Conservation (phyloP, 1,284 basidiomycete species). For the Erythrobasidium hasegawianum region DNA sequence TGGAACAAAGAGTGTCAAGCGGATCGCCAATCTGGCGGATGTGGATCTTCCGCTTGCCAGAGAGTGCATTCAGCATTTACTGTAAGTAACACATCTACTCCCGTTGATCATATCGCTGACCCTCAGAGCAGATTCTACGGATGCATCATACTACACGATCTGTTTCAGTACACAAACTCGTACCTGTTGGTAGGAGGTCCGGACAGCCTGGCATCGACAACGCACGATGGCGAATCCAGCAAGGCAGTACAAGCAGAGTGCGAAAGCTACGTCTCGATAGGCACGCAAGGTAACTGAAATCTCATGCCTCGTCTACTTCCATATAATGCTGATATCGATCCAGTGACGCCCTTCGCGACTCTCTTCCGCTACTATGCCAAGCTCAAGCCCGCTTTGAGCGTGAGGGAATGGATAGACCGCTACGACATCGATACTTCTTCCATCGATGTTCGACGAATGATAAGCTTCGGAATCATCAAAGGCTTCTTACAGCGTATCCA, state of each 20-base stretch:
- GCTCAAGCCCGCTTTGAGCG: conserved; percentile 73
- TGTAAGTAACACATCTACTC: no score
- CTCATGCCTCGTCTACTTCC: no score
- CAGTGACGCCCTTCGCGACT: conserved; percentile 21
- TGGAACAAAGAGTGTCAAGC: conserved; percentile 83
- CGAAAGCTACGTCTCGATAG: conserved; percentile 42
- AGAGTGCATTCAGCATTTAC: conserved; percentile 83
- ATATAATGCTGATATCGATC: conserved; percentile 18
- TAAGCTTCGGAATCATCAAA: conserved; percentile 99
- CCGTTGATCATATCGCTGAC: no score
- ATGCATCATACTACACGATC: conserved; percentile 91
- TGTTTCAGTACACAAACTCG: conserved; percentile 96
- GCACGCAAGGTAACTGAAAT: conserved; percentile 15
- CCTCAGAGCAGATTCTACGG: conserved; percentile 71
- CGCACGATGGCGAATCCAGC: conserved; percentile 39
- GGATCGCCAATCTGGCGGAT: conserved; percentile 82
- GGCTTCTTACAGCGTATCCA: conserved; percentile 90
- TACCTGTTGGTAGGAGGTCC: conserved; percentile 62
- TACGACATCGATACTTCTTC: conserved; percentile 67
- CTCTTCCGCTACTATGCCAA: conserved; percentile 61
- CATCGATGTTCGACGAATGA: conserved; percentile 87
- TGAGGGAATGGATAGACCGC: conserved; percentile 83
- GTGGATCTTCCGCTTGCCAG: conserved; percentile 80
- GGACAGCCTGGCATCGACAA: conserved; percentile 35
- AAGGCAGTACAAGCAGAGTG: conserved; percentile 40